Conservation (phyloP, 1,284 basidiomycete genomes). For the Naganishia cerealis region DNA sequence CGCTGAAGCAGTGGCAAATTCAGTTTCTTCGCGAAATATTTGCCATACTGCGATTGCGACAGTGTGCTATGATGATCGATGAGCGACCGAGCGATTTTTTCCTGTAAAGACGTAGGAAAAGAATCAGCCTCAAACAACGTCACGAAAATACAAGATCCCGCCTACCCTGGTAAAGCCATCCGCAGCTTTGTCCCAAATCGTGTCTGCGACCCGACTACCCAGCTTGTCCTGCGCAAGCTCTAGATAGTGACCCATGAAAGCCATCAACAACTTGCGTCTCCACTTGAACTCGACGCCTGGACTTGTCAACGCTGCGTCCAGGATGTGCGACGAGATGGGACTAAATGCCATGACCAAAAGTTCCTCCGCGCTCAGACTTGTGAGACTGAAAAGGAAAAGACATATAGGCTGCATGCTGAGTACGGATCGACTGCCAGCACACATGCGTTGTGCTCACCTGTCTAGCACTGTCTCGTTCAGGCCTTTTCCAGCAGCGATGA, state of each 20-base stretch:
- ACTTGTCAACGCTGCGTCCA: constrained; percentile 74
- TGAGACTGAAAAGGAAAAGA: constrained; percentile 58
- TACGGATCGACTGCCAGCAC: not conserved
- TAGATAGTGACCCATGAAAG: constrained; percentile 74
- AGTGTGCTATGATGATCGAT: constrained; percentile 69
- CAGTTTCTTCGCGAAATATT: constrained; percentile 76
- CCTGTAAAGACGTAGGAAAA: constrained; percentile 57
- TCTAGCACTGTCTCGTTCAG: constrained; percentile 67
- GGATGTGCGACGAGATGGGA: constrained; percentile 73
- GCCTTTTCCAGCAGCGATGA: constrained; percentile 67
- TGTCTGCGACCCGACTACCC: constrained; percentile 82
- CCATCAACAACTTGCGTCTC: constrained; percentile 69
- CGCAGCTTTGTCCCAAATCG: constrained; percentile 72
- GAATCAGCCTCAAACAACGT: constrained; percentile 9
- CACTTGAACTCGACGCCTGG: constrained; percentile 65
- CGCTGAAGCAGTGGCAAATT: constrained; percentile 75
- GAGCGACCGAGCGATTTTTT: constrained; percentile 82
- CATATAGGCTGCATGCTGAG: not conserved
- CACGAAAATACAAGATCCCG: not conserved
- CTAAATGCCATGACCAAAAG: constrained; percentile 69
- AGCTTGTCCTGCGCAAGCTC: constrained; percentile 78
- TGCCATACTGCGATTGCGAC: constrained; percentile 75
- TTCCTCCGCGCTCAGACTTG: constrained; percentile 62
- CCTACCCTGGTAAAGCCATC: constrained; percentile 84
- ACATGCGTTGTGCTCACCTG: constrained; percentile 55